Base-by-base conservation (phyloP, 1,139 yeast genomes). In the Nakaseomyces nivariensis region DNA sequence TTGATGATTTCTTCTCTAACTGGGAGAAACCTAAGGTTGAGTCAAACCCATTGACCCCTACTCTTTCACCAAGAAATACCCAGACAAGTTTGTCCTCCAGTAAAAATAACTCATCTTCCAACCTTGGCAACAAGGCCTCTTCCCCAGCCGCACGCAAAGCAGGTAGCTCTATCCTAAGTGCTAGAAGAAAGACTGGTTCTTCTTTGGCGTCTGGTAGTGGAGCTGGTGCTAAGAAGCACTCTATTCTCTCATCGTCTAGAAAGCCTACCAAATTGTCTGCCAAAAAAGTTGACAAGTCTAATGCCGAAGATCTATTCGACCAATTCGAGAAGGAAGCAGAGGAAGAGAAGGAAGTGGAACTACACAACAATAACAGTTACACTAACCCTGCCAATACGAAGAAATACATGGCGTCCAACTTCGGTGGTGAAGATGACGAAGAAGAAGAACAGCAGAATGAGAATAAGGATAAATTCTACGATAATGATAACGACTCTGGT, bases 241-340 rank as follows among this genome's bases (percentile, higher is more conserved):
- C 67, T 8, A 66, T 67, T 36, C 56, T 67, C 42, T 61, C 66
- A 5, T 61, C 69, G 17, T 47, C 58, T 6, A 59, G 69, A 51
- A 77, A 78, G 60, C 77, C 77, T 52, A 73, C 85, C 4, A 76
- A 82, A 59, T 67, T 81, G 48, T 73, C 78, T 22, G 77, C 80
- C 11, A 80, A 78, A 63, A 72, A 68, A 51, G 59, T 66, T 22
- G 60, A 59, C 47, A 70, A 71, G 29, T 81, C 79, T 34, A 88
- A 84, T 36, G 78, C 92, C 54, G 96, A 92, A 29, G 67, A 64
- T 53, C 48, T 64, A 66, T 92, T 92, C 61, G 97, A 92, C 58
- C 95, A 85, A 60, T 82, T 89, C 56, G 97, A 89, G 66, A 82
- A 77, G 64, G 84, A 83, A 62, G 97, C 97, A 27, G 79, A 83